Base-by-base conservation (phyloP, 306 rosid genomes). In the Alnus rubra region DNA sequence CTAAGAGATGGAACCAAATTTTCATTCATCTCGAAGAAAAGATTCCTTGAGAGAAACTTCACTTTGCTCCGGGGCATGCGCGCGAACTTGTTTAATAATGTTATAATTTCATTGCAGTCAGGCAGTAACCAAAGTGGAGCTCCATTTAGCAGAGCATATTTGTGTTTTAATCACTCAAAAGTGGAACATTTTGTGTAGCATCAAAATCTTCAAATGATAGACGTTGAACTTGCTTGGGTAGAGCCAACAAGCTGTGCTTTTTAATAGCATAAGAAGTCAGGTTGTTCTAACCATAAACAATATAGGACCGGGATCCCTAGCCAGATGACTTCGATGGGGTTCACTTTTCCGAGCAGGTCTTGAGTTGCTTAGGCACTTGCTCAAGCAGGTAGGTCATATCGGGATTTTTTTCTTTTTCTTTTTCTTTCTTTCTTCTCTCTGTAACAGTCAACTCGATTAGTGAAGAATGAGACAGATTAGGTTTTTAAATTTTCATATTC, bases 31-130 rank as follows among this genome's bases (percentile, higher is more conserved):
- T 86, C 84, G 65, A 82, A 18, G 48, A 35, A 50, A 80, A 74
- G 92, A 88, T 87, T 88, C 86, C 47, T 75, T 81, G 58, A 74
- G 67, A 76, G 86, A 86, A 82, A 73, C 86, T 87, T 89, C 82
- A 67, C 45, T 79, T 82, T 42, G 51, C 30, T 73, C 47, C 42
- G 35, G 51, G 14, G 47, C 12, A 79, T 18, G 75, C 75, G 49
- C 55, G 19, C 15, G 31, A 19, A 19, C 19, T 48, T 0, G 5
- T 51, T 10, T 67, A 50, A n/a, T 49, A 45, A 14, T 15, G 60
- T 37, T 49, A 16, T 7, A 62, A 63, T 10, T 33, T 30, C 16
- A 31, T 28, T 63, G 45, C 51, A 39, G 72, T 14, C 30, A 44
- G 51, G 72, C 30, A 18, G 51, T 18, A 68, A 18, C 51, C 31